phyloP scores from a whole-genome alignment of 805 yeast genomes.

The Ascoidea asiatica region DNA sequence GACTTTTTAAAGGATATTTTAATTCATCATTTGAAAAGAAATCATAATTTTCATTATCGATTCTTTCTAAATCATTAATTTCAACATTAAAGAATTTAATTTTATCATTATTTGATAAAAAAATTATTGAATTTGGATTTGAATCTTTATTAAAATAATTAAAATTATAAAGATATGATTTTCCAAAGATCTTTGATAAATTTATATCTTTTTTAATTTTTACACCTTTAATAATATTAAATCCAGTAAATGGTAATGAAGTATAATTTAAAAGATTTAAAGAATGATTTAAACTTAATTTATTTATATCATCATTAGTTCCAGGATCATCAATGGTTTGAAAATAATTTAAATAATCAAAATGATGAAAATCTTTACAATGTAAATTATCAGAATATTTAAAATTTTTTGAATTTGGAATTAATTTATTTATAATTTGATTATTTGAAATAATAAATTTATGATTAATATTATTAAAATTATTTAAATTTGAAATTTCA shows the following conservation, averaged over 20 bases:
- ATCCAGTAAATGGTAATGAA: background rate
- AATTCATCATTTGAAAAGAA: background rate
- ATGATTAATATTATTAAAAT: too few relatives aligned
- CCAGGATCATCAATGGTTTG: background rate
- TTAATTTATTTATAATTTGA: background rate
- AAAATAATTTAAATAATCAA: background rate
- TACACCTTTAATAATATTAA: too few relatives aligned
- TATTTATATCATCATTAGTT: background rate
- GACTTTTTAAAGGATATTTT: background rate
- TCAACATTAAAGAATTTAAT: too few relatives aligned
- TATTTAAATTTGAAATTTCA: too few relatives aligned
- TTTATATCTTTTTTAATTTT: too few relatives aligned
- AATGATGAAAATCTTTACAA: background rate
- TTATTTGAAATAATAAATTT: background rate
- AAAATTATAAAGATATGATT: constrained; percentile 5
- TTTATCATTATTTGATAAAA: too few relatives aligned
- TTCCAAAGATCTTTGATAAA: constrained; percentile 3
- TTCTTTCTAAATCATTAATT: background rate
- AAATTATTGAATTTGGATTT: too few relatives aligned
- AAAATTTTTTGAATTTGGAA: too few relatives aligned
- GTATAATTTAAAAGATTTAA: constrained; percentile 3
- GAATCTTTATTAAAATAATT: constrained; percentile 5
- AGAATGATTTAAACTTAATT: constrained; percentile 1
- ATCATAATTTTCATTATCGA: background rate
- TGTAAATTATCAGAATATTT: too few relatives aligned